These are phyloP conservation scores for Komagataella ulmi DNA, from an alignment of 805 yeast species.

Conservation along the genomic window DNA sequence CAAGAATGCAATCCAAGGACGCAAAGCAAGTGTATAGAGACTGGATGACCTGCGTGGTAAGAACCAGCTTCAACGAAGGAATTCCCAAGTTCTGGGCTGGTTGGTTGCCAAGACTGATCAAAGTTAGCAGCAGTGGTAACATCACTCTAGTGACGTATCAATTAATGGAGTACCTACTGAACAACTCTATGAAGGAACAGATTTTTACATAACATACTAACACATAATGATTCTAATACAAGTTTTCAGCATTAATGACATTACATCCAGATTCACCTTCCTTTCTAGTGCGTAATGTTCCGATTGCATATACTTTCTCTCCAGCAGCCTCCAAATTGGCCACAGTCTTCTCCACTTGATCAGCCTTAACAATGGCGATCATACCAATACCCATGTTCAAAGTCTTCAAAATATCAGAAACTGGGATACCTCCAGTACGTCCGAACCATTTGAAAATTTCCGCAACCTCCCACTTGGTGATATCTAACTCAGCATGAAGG, in stretches of 20 bases:
- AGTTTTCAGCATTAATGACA: constrained; percentile 31
- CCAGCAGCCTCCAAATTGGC: constrained; percentile 45
- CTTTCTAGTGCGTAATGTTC: constrained; percentile 34
- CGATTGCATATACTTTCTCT: constrained; percentile 65
- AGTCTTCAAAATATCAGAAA: constrained; percentile 74
- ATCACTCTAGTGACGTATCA: constrained; percentile 55
- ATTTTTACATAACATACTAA: constrained; percentile 15
- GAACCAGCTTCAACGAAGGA: constrained; percentile 34
- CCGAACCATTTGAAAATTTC: constrained; percentile 92
- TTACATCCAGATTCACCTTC: constrained; percentile 47
- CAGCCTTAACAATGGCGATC: constrained; percentile 72
- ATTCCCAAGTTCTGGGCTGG: constrained; percentile 39
- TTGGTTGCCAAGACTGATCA: constrained; percentile 53
- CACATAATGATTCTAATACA: constrained; percentile 17
- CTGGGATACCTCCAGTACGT: constrained; percentile 80
- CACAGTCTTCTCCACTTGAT: constrained; percentile 46
- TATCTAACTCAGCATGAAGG: constrained; percentile 72
- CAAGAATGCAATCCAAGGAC: constrained; percentile 73
- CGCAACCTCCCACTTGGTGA: constrained; percentile 72
- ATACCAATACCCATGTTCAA: constrained; percentile 95
- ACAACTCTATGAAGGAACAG: constrained; percentile 19
- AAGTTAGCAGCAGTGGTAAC: constrained; percentile 61
- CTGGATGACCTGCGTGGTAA: constrained; percentile 40
- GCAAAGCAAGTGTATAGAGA: constrained; percentile 46
- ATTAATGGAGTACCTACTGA: constrained; percentile 34